phyloP scores from a whole-genome alignment of 371 early-diverging fungal genomes.

The Homolaphlyctis polyrhiza region DNA sequence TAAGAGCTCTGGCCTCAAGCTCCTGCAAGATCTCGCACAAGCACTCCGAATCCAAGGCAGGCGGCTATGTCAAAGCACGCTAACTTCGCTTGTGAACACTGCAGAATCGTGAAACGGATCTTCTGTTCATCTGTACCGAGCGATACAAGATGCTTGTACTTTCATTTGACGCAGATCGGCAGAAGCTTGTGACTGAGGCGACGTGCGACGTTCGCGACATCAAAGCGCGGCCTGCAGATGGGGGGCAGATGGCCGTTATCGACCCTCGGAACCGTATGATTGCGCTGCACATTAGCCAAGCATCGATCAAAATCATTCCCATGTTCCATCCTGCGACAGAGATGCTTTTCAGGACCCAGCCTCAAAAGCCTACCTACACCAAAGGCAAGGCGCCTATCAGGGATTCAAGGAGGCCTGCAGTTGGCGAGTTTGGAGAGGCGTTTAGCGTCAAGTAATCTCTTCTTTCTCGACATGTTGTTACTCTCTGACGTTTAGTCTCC shows the following conservation, averaged over 20 bases:
- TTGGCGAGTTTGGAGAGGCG: conserved; percentile 1
- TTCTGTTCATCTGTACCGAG: conserved; percentile 56
- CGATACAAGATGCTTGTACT: conserved; percentile 56
- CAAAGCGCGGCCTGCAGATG: conserved; percentile 45
- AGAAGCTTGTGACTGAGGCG: conserved; percentile 55
- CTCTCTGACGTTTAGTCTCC: too few relatives aligned
- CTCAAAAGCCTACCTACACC: not conserved
- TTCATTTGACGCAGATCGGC: conserved; percentile 44
- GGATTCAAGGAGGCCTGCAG: not conserved
- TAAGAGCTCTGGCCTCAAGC: conserved; percentile 24
- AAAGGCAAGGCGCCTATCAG: not conserved
- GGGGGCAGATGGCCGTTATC: conserved; percentile 39
- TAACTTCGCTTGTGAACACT: too few relatives aligned
- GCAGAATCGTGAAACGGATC: conserved; percentile 42
- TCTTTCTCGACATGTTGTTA: too few relatives aligned
- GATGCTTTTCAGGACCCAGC: not conserved
- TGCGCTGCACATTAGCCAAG: conserved; percentile 53
- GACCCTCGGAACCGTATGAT: conserved; percentile 48
- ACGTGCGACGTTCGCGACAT: conserved; percentile 57
- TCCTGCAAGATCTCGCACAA: too few relatives aligned
- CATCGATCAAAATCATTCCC: conserved; percentile 49
- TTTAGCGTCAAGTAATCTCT: not conserved
- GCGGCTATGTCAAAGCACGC: too few relatives aligned
- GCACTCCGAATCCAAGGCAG: too few relatives aligned
- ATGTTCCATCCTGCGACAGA: not conserved